phyloP scores from a whole-genome alignment of 768 basidiomycete species.

The Kwoniella botswanensis region DNA sequence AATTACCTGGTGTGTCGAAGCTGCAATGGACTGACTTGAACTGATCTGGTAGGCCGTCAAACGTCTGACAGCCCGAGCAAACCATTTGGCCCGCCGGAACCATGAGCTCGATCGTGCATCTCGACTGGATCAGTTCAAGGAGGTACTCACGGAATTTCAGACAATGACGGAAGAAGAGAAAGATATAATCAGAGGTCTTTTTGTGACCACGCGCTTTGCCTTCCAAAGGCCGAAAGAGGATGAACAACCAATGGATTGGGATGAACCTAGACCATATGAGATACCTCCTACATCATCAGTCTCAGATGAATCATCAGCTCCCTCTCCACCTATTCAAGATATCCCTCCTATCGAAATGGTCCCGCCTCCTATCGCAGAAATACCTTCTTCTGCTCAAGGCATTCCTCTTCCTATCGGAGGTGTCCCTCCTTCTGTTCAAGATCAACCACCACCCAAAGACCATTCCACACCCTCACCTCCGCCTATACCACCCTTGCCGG shows the following conservation, averaged over 20 bases:
- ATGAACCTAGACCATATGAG: not conserved
- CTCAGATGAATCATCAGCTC: not conserved
- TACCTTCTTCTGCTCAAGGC: too few relatives aligned
- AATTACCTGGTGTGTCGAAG: too few relatives aligned
- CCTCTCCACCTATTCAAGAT: not conserved
- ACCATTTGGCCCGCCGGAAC: constrained; percentile 33
- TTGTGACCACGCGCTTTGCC: constrained; percentile 25
- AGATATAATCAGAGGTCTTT: constrained; percentile 25
- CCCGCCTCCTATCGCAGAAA: too few relatives aligned
- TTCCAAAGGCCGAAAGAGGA: constrained; percentile 17
- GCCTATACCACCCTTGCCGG: constrained; percentile 4
- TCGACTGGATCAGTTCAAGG: constrained; percentile 28
- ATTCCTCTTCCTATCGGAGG: not conserved
- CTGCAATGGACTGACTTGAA: not conserved
- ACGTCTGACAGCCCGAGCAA: constrained; percentile 31
- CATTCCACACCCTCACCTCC: constrained; percentile 3
- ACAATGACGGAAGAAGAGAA: constrained; percentile 28
- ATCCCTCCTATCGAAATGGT: not conserved
- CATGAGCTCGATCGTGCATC: constrained; percentile 45
- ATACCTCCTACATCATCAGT: not conserved
- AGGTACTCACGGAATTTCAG: constrained; percentile 23
- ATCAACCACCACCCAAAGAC: not conserved
- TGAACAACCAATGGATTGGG: not conserved
- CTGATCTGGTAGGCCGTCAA: constrained; percentile 25
- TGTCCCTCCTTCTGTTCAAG: not conserved